Base-by-base conservation (phyloP, 208 protist genomes). In the Trypanosoma congolense region DNA sequence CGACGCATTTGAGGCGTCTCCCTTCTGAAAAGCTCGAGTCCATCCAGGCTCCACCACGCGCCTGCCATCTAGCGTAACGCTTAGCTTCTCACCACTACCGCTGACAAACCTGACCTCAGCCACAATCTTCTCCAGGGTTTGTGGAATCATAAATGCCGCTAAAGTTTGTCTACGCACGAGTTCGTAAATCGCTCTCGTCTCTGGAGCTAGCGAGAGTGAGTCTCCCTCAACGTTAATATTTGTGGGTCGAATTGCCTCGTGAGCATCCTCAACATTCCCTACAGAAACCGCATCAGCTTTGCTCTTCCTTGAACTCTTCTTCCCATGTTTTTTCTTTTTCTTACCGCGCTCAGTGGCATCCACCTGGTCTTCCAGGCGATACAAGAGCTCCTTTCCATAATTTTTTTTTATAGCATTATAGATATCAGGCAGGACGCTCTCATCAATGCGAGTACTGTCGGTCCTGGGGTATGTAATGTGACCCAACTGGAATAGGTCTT, bases 351-450 rank as follows among this genome's bases (percentile, higher is more conserved):
- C 97, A 87, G 69, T 28, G 25, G 35, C 2, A 30, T 25, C 42
- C 43, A 29, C 3, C 36, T 72, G 61, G 24, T 58, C 54, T 50
- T 81, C 75, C 25, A 80, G 42, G 75, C 90, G 74, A 84, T 88
- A 84, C 86, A 99, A 61, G 14, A 70, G 19, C 61, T 93, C 96
- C 60, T 97, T 97, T 63, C 99, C 98, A 73, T 91, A 95, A 46
- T 96, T 93, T 67, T 97, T 98, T 65, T 98, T 97, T 46, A 99
- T 97, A 53, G 96, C 95, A 21, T 84, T 84, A 49, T 98, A 98
- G 47, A 99, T 99, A 72, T 98, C 94, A 50, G 96, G 95, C 64
- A 99, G 95, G 29, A 98, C 95, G 52, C 90, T 70, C 2, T 86
- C 86, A 50, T 92, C 85, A 48, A 96, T 84, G 58, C 89, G 89